Conservation (phyloP, 2,329 filamentous ascomycete genomes). For the Penicillium polonicum region DNA sequence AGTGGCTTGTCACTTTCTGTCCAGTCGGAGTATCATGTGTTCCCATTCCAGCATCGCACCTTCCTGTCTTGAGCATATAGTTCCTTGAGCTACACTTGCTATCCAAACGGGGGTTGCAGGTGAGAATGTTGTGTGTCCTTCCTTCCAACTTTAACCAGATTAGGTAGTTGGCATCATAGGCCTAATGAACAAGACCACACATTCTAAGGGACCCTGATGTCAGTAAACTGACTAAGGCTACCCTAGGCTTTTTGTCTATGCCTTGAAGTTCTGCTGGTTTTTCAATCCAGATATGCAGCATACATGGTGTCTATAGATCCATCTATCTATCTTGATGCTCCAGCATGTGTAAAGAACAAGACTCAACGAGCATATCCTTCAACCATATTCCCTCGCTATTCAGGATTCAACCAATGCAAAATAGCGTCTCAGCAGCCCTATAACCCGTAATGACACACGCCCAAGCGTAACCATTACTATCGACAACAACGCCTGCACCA, state of each 20-base stretch:
- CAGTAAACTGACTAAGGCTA: slow-evolving; percentile 46
- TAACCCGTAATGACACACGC: background rate
- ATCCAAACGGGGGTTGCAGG: background rate
- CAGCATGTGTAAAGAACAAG: background rate
- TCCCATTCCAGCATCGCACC: too few relatives aligned
- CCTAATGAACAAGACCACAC: background rate
- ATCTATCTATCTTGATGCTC: background rate
- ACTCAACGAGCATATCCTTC: background rate
- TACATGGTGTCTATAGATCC: background rate
- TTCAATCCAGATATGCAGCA: slow-evolving; percentile 31
- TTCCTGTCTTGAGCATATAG: background rate
- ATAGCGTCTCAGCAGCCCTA: background rate
- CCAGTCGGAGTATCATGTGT: background rate
- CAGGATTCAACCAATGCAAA: background rate
- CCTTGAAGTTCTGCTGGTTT: slow-evolving; percentile 2
- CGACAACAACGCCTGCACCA: background rate
- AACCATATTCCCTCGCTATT: background rate
- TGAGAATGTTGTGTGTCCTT: background rate
- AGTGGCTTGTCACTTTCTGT: background rate
- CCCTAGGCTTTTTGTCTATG: slow-evolving; percentile 8
- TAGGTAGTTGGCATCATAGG: background rate
- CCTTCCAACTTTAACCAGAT: background rate
- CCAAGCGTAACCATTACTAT: background rate
- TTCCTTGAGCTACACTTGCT: background rate
- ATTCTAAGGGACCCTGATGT: slow-evolving; percentile 48